Evolutionary conservation across 306 rosid species (phyloP).

Genomic region (Fragaria iinumae): DNA sequence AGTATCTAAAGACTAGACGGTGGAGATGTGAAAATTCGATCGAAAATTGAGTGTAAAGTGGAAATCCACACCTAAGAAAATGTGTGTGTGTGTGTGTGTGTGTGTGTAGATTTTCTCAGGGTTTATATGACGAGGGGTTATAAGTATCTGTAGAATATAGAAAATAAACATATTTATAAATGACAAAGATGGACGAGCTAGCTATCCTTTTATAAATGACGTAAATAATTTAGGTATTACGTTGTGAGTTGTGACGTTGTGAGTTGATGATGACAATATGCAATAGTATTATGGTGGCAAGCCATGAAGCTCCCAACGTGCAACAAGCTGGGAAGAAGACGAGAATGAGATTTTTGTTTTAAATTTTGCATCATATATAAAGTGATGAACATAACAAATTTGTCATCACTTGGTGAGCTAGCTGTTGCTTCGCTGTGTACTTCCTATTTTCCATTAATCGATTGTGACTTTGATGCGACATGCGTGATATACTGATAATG

Average conservation of each 20-base stretch:
- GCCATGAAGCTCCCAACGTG: not conserved
- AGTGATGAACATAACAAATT: not conserved
- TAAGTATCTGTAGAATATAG: not conserved
- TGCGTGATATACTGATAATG: not conserved
- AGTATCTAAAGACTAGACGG: no score
- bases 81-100: no score
- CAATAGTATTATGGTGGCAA: not conserved
- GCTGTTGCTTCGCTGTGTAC: not conserved
- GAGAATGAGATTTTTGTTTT: not conserved
- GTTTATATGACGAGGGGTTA: not conserved
- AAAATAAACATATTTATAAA: not conserved
- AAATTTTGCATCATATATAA: not conserved
- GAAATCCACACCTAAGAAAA: no score
- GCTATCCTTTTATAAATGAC: not conserved
- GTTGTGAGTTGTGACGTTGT: not conserved
- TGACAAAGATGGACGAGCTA: not conserved
- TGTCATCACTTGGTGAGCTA: not conserved
- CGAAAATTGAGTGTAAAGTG: no score
- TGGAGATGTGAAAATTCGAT: no score
- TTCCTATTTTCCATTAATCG: not conserved
- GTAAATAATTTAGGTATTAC: not conserved
- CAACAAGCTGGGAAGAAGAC: not conserved
- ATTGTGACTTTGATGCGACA: not conserved
- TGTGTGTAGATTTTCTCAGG: no score
- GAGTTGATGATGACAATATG: not conserved